phyloP scores from a whole-genome alignment of 352 stramenopile genomes.

The Thalassiosira livingstoniorum region DNA sequence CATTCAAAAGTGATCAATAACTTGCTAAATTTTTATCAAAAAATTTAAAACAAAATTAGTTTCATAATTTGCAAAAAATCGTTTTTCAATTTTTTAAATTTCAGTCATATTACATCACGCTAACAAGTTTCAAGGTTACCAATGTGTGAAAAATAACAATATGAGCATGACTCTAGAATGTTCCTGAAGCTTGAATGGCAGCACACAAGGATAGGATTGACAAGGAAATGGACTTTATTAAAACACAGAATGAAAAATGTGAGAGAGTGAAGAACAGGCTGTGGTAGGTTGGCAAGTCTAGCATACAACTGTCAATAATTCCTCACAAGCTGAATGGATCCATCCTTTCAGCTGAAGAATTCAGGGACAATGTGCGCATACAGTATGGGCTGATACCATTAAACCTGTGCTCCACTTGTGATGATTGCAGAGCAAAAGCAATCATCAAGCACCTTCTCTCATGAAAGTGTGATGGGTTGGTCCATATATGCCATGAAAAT shows the following conservation, averaged over 20 bases:
- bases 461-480: slow-evolving; percentile 52
- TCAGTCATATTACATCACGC: too few relatives aligned
- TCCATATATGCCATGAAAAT: slow-evolving; percentile 53
- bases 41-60: too few relatives aligned
- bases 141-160: too few relatives aligned
- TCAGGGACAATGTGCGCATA: slow-evolving; percentile 39
- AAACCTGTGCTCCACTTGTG: slow-evolving; percentile 25
- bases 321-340: slow-evolving; percentile 35
- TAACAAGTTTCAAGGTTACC: too few relatives aligned
- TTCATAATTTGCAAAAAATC: too few relatives aligned
- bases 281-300: background rate
- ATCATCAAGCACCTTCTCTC: slow-evolving; percentile 50
- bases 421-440: slow-evolving; percentile 47
- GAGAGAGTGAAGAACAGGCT: background rate
- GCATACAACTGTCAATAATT: slow-evolving; percentile 11
- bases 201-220: slow-evolving; percentile 1
- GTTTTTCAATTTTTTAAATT: too few relatives aligned
- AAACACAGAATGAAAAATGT: background rate
- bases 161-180: too few relatives aligned
- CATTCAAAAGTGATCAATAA: too few relatives aligned
- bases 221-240: background rate
- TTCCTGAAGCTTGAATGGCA: background rate
- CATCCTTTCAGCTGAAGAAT: slow-evolving; percentile 44
- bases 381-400: slow-evolving; percentile 32
- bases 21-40: too few relatives aligned